Conservation (phyloP, 495 filamentous ascomycete genomes). For the Chlorociboria aeruginascens region DNA sequence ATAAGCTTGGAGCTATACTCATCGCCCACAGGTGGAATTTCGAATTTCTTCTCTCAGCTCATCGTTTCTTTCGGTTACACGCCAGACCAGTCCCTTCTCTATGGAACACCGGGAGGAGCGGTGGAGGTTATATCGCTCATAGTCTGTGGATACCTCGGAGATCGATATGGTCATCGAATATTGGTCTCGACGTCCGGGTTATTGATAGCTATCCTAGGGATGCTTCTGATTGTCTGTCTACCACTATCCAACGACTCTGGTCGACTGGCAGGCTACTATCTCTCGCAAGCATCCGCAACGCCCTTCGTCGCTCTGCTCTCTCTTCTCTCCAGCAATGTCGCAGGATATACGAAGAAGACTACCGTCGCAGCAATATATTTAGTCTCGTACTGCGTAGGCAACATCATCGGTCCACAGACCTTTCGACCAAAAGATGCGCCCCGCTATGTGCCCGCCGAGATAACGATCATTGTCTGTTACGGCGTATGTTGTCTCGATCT, state of each 20-base stretch:
- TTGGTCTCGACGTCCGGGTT: constrained; percentile 29
- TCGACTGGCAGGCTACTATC: constrained; percentile 21
- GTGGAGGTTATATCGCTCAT: constrained; percentile 53
- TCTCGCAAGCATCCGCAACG: constrained; percentile 35
- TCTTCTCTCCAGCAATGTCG: constrained; percentile 41
- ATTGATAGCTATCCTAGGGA: constrained; percentile 36
- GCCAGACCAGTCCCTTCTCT: constrained; percentile 47
- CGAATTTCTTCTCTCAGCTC: constrained; percentile 61
- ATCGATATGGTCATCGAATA: constrained; percentile 43
- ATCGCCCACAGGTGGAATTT: constrained; percentile 26
- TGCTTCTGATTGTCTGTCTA: constrained; percentile 54
- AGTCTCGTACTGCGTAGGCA: constrained; percentile 53
- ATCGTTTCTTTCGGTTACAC: constrained; percentile 49
- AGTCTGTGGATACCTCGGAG: constrained; percentile 46
- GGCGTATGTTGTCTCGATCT: constrained; percentile 42
- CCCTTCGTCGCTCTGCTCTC: constrained; percentile 12
- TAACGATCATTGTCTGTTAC: constrained; percentile 55
- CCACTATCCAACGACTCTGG: constrained; percentile 35
- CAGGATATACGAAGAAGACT: constrained; percentile 67
- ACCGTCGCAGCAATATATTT: constrained; percentile 48
- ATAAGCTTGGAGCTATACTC: constrained; percentile 15
- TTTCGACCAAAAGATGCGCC: constrained; percentile 26
- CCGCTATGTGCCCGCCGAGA: constrained; percentile 53
- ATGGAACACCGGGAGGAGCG: constrained; percentile 53
- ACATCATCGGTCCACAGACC: constrained; percentile 37